Base-by-base conservation (phyloP, 352 stramenopile species). In the Phytophthora colocasiae region DNA sequence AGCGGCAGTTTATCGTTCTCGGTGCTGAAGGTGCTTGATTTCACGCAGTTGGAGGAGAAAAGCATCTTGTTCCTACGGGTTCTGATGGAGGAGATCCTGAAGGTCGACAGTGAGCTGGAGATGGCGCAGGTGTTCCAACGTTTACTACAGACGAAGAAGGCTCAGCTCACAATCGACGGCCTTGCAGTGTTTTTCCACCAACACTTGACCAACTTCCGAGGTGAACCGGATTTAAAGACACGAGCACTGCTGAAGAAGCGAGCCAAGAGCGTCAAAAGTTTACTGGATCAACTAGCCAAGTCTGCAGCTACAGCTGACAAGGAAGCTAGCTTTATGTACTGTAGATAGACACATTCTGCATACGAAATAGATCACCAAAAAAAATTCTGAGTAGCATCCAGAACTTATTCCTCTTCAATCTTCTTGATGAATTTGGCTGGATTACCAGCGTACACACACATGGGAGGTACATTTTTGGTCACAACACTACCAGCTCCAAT, bases 21-120 rank as follows among this genome's bases (percentile, higher is more conserved):
- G 24, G 88, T 88, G 12, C 71, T 98, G 27, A 98, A 98, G 71
- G 85, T 96, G 44, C 87, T 98, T 31, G 94, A 98, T 58, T 97
- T 98, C 60, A 96, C 91, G 17, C 80, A 95, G 31, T 73, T 98
- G 24, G 72, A 87, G 12, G 84, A 97, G 38, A 87, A 90, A 36
- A 85, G 83, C 6, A 70, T 97, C 48, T 80, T 98, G 31, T 98
- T 98, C 59, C 61, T 98, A 31, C 91, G 89, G 36, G 81, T 98
- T 50, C 58, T 92, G 32, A 72, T 93, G 51, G 83, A 92, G 63
- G 73, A 80, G 46, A 80, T 95, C 52, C 64, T 95, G n/a, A 83
- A 81, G 48, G 62, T 89, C 38, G 82, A 90, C 50, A 89, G 71
- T 29, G 78, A 91, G 44, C 39, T 81, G 11, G 80, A 90, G 40